Evolutionary conservation across 805 yeast genomes (phyloP).

Genomic region (Yarrowia osloensis): DNA sequence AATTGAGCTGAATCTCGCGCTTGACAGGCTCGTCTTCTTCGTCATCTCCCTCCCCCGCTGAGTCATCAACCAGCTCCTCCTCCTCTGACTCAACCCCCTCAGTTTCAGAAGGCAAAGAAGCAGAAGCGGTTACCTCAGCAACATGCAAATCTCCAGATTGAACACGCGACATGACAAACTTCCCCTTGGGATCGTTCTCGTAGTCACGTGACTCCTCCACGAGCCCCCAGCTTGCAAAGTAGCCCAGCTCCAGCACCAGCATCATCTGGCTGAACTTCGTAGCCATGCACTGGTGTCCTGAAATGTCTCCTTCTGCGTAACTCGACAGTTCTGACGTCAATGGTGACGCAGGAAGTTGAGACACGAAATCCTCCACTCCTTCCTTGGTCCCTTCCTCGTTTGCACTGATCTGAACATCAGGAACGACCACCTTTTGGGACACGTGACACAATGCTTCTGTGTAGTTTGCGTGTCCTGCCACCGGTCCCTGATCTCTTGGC

Average conservation of each 20-base stretch:
- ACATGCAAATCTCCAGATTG: background rate
- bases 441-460: conserved; percentile 12
- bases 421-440: background rate
- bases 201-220: background rate
- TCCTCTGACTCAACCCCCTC: background rate
- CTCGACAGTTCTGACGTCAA: background rate
- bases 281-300: conserved; percentile 12
- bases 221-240: conserved; percentile 12
- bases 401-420: background rate
- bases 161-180: background rate
- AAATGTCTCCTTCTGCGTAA: background rate
- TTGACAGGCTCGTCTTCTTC: background rate
- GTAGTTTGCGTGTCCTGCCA: conserved; percentile 19
- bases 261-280: background rate
- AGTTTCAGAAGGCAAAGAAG: no score
- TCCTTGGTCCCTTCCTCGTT: background rate
- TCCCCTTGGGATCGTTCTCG: background rate
- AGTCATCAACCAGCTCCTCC: no score
- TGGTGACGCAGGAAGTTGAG: background rate
- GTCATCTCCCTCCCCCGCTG: background rate
- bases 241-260: conserved; percentile 6
- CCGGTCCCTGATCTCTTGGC: conserved; percentile 4
- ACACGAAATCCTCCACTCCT: background rate
- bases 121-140: background rate
- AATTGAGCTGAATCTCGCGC: no score